A percentile compares a stretch with the other conserved stretches of the same genome.
phyloP scores from a whole-genome alignment of 2,329 filamentous ascomycete genomes.

The Hirsutella thompsonii region DNA sequence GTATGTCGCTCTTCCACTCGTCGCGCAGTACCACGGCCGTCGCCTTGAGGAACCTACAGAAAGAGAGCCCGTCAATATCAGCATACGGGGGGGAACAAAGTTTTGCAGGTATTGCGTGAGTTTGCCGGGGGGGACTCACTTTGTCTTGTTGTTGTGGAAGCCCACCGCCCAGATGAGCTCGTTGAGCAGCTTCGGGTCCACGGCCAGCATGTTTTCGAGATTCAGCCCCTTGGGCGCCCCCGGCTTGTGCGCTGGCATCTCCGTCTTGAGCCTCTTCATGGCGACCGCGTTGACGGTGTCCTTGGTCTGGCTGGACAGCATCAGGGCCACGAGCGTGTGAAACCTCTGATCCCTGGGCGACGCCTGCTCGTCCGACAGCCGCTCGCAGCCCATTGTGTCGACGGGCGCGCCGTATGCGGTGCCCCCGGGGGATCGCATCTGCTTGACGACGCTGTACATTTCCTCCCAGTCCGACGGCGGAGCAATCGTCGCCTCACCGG shows the following conservation, averaged over 20 bases:
- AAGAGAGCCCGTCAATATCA: background rate
- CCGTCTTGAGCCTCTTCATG: slow-evolving; percentile 66
- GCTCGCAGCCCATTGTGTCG: slow-evolving; percentile 94
- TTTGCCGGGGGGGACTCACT: slow-evolving; percentile 15
- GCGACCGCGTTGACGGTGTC: slow-evolving; percentile 80
- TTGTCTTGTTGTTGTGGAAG: slow-evolving; percentile 92
- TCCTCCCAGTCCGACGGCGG: slow-evolving; percentile 74
- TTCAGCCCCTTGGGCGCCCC: slow-evolving; percentile 45
- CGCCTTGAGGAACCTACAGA: slow-evolving; percentile 50
- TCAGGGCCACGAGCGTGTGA: slow-evolving; percentile 76
- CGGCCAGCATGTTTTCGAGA: slow-evolving; percentile 63
- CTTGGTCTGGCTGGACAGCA: slow-evolving; percentile 89
- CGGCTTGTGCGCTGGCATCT: slow-evolving; percentile 42
- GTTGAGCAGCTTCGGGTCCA: slow-evolving; percentile 53
- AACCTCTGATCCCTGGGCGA: slow-evolving; percentile 52
- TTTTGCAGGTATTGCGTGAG: background rate
- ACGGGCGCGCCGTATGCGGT: slow-evolving; percentile 65
- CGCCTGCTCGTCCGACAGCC: slow-evolving; percentile 44
- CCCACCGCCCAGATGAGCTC: slow-evolving; percentile 71
- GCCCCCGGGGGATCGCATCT: slow-evolving; percentile 53
- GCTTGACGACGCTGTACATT: slow-evolving; percentile 63
- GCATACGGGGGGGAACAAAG: background rate
- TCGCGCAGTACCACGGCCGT: slow-evolving; percentile 62
- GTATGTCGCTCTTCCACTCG: slow-evolving; percentile 62
- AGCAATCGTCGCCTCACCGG: slow-evolving; percentile 24